A percentile compares a stretch with the other conserved stretches of the same genome.
phyloP scores from a whole-genome alignment of 1,139 yeast genomes.

The Hyphopichia buzzinii region DNA sequence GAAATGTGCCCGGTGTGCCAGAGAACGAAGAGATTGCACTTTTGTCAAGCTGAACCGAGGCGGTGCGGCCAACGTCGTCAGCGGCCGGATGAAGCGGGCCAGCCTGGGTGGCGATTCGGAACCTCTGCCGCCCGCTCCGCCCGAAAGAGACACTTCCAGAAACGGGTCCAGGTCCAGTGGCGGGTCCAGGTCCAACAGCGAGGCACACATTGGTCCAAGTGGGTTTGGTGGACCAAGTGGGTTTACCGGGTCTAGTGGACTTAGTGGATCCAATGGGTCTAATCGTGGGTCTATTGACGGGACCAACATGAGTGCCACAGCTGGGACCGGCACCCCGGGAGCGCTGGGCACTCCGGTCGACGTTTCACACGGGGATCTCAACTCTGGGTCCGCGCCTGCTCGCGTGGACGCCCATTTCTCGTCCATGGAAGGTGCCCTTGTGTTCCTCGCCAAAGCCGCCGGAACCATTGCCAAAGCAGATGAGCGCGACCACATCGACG shows the following conservation, averaged over 20 bases:
- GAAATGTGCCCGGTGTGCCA: constrained; percentile 79
- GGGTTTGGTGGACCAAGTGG: background rate
- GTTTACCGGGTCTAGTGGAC: no score
- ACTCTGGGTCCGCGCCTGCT: constrained; percentile 2
- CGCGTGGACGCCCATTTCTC: constrained; percentile 25
- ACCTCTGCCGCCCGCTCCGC: constrained; percentile 1
- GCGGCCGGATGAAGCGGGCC: constrained; percentile 28
- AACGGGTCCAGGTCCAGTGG: background rate
- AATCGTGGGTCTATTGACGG: background rate
- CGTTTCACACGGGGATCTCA: no score
- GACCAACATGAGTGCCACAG: background rate
- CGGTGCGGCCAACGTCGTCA: constrained; percentile 46
- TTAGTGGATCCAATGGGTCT: background rate
- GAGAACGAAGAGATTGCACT: constrained; percentile 80
- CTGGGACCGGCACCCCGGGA: background rate
- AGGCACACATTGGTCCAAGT: background rate
- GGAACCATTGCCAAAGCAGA: constrained; percentile 70
- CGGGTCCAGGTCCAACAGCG: background rate
- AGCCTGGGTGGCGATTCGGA: background rate
- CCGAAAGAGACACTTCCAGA: background rate
- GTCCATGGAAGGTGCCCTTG: constrained; percentile 65
- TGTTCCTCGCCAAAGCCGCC: constrained; percentile 72
- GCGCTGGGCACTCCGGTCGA: no score
- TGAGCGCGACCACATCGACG: constrained; percentile 66
- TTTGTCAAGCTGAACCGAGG: constrained; percentile 68